A percentile compares a stretch with the other conserved stretches of the same genome.
Evolutionary conservation across 148 eudicot species (phyloP).

Genomic region (Camellia lanceoleosa): DNA sequence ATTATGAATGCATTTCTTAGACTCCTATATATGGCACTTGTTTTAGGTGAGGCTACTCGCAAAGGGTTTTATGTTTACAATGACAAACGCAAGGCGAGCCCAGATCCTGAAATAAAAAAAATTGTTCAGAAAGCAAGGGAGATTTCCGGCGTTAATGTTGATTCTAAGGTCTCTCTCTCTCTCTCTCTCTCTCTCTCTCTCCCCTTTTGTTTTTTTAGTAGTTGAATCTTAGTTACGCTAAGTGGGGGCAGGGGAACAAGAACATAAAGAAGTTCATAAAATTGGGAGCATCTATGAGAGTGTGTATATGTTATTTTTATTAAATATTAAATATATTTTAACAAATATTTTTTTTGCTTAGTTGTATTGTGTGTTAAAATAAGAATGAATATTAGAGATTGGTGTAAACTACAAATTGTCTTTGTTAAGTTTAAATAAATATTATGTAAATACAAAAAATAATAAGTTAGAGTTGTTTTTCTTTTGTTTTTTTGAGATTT

Average conservation of each 20-base stretch:
- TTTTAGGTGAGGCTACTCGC: constrained; percentile 82
- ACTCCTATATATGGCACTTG: constrained; percentile 6
- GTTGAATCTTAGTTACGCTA: not conserved
- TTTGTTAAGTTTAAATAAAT: too few species aligned
- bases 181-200: constrained; percentile 14
- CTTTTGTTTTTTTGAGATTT: too few species aligned
- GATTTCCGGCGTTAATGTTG: constrained; percentile 62
- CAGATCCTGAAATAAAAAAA: constrained; percentile 80
- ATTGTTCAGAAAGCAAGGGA: constrained; percentile 81
- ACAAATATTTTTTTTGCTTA: too few species aligned
- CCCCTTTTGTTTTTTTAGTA: not conserved
- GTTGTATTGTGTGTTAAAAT: too few species aligned
- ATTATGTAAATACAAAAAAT: too few species aligned
- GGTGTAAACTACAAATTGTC: too few species aligned
- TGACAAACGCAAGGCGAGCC: constrained; percentile 76
- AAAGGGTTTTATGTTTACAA: constrained; percentile 85
- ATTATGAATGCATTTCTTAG: not conserved
- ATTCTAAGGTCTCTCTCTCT: too few species aligned
- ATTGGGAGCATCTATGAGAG: too few species aligned
- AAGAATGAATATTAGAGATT: too few species aligned
- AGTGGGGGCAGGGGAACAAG: not conserved
- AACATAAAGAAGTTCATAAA: not conserved
- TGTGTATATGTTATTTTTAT: too few species aligned
- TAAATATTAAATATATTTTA: too few species aligned
- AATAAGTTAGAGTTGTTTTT: too few species aligned